Percentiles rank a stretch among this genome's conserved stretches.
phyloP scores from a whole-genome alignment of 2,329 filamentous ascomycete genomes.

The Huntiella savannae region DNA sequence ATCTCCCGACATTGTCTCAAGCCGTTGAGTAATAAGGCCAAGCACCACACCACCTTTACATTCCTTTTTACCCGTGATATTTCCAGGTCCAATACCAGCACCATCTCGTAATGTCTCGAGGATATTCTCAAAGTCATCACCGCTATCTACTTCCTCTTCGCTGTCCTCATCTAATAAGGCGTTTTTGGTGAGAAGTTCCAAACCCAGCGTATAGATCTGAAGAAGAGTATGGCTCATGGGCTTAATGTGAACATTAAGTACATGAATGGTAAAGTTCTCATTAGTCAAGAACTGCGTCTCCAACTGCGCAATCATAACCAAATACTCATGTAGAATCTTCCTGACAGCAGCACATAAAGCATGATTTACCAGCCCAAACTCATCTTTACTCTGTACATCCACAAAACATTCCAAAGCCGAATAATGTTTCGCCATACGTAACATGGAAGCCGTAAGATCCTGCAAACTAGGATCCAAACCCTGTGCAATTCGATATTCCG shows the following conservation, averaged over 20 bases:
- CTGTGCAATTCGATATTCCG: slow-evolving; percentile 56
- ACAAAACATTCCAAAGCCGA: slow-evolving; percentile 80
- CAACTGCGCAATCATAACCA: slow-evolving; percentile 79
- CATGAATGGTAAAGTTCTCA: slow-evolving; percentile 74
- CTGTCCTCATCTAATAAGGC: slow-evolving; percentile 69
- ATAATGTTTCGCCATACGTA: slow-evolving; percentile 89
- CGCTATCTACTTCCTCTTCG: slow-evolving; percentile 50
- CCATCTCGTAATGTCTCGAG: slow-evolving; percentile 77
- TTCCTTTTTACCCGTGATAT: slow-evolving; percentile 70
- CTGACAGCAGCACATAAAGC: slow-evolving; percentile 89
- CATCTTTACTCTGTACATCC: slow-evolving; percentile 79
- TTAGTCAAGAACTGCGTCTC: slow-evolving; percentile 87
- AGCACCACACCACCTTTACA: slow-evolving; percentile 97
- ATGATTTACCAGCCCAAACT: slow-evolving; percentile 90
- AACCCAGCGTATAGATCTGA: slow-evolving; percentile 72
- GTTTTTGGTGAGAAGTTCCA: slow-evolving; percentile 76
- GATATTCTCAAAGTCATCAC: slow-evolving; percentile 82
- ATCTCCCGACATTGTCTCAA: slow-evolving; percentile 84
- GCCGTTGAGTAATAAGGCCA: slow-evolving; percentile 61
- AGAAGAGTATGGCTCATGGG: slow-evolving; percentile 80
- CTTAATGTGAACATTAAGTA: slow-evolving; percentile 79
- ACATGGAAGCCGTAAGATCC: slow-evolving; percentile 71
- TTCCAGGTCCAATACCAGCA: slow-evolving; percentile 59
- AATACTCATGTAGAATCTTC: slow-evolving; percentile 79
- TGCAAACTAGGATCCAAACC: slow-evolving; percentile 82